Percentiles rank a stretch among this genome's conserved stretches.
phyloP scores from a whole-genome alignment of 441 rosid species.

The Gossypium laxum region DNA sequence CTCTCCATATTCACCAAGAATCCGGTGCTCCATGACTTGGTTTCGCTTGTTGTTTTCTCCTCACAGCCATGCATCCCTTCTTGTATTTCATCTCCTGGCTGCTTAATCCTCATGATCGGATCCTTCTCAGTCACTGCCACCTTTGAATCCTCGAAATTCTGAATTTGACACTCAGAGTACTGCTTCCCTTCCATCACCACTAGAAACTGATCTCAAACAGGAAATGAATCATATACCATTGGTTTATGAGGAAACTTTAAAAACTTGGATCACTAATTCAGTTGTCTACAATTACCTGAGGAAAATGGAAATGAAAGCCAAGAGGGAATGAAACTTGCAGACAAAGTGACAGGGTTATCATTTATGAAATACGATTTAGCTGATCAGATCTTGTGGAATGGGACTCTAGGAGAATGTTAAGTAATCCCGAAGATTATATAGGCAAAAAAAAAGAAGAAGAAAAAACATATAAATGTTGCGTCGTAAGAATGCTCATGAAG shows the following conservation, averaged over 20 bases:
- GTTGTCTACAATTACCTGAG: neutral
- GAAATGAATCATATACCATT: neutral
- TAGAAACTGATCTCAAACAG: neutral
- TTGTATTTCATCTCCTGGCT: neutral
- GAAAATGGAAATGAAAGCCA: neutral
- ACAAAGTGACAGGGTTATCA: neutral
- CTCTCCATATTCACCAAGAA: slow-evolving; percentile 10
- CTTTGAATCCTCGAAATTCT: neutral
- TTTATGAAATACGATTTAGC: neutral
- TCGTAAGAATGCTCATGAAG: neutral
- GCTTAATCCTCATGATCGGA: neutral
- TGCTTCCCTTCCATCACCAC: slow-evolving; percentile 12
- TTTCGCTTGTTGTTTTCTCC: neutral
- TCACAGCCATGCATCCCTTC: neutral
- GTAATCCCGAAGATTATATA: slow-evolving; percentile 10
- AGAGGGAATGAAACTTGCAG: neutral
- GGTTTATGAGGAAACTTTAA: neutral
- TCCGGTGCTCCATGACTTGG: neutral
- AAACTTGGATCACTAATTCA: neutral
- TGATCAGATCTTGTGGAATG: neutral
- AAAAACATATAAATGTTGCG: neutral
- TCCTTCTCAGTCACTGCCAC: neutral
- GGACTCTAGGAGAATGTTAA: neutral
- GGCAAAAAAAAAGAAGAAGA: neutral
- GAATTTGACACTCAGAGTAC: neutral